These are phyloP conservation scores for Cardiospermum halicacabum DNA, from an alignment of 345 rosid species.

Conservation along the genomic window DNA sequence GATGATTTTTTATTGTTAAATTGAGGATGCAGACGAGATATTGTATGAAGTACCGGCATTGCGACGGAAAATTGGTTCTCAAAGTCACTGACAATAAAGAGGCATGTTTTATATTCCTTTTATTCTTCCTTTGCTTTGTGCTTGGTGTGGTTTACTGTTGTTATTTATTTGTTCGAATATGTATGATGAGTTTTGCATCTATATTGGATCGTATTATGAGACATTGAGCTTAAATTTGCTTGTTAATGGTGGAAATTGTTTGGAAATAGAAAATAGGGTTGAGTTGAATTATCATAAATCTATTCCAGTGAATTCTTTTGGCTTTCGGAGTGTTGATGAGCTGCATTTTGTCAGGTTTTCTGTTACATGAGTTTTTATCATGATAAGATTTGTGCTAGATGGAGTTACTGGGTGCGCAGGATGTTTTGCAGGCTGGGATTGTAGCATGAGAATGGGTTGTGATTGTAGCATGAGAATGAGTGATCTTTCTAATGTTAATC, in stretches of 20 bases:
- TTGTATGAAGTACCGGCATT: constrained; percentile 84
- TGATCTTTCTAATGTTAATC: background rate
- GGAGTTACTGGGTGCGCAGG: background rate
- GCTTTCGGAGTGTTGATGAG: background rate
- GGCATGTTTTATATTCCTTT: constrained; percentile 29
- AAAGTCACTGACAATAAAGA: constrained; percentile 97
- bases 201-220: background rate
- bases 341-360: background rate
- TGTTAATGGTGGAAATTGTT: background rate
- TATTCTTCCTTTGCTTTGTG: constrained; percentile 5
- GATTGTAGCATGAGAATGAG: background rate
- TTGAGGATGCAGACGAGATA: constrained; percentile 65
- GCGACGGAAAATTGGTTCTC: constrained; percentile 93
- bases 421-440: background rate
- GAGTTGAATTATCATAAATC: background rate
- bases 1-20: constrained; percentile 12
- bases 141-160: background rate
- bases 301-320: background rate
- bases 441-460: background rate
- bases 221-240: background rate
- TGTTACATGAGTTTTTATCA: background rate
- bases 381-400: background rate
- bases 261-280: background rate
- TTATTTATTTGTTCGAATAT: background rate
- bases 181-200: background rate